Conservation (phyloP, 768 basidiomycete species). For the Lactarius sp. region DNA sequence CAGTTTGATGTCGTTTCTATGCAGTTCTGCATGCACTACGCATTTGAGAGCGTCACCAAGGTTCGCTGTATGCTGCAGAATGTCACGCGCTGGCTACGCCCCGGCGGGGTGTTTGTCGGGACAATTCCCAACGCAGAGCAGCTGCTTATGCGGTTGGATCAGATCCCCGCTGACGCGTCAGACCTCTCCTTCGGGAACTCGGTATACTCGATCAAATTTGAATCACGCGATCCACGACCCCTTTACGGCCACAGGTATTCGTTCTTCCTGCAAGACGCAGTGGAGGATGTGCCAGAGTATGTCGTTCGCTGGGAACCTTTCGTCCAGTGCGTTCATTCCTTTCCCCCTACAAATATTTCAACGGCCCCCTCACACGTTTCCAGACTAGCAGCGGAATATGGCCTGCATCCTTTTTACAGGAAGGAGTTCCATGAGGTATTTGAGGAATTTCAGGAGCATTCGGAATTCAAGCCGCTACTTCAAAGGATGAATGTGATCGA, state of each 20-base stretch:
- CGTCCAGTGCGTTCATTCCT: slow-evolving; percentile 51
- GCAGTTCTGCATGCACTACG: slow-evolving; percentile 99
- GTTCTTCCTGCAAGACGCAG: slow-evolving; percentile 92
- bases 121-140: slow-evolving; percentile 89
- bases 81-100: slow-evolving; percentile 70
- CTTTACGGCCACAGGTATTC: slow-evolving; percentile 89
- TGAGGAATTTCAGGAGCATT: slow-evolving; percentile 68
- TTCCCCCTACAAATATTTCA: background rate
- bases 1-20: slow-evolving; percentile 94
- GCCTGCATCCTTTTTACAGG: slow-evolving; percentile 67
- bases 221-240: slow-evolving; percentile 55
- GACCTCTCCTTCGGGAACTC: slow-evolving; percentile 85
- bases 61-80: slow-evolving; percentile 91
- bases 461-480: slow-evolving; percentile 80
- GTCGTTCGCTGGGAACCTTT: slow-evolving; percentile 96
- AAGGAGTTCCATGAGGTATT: slow-evolving; percentile 90
- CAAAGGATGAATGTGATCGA: slow-evolving; percentile 91
- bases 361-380: background rate
- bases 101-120: slow-evolving; percentile 92
- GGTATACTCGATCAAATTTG: slow-evolving; percentile 87
- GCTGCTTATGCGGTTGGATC: slow-evolving; percentile 68
- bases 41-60: slow-evolving; percentile 87
- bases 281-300: slow-evolving; percentile 96
- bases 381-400: slow-evolving; percentile 83
- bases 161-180: slow-evolving; percentile 55